These are phyloP conservation scores for Draba incana DNA, from an alignment of 345 rosid species.

Conservation along the genomic window DNA sequence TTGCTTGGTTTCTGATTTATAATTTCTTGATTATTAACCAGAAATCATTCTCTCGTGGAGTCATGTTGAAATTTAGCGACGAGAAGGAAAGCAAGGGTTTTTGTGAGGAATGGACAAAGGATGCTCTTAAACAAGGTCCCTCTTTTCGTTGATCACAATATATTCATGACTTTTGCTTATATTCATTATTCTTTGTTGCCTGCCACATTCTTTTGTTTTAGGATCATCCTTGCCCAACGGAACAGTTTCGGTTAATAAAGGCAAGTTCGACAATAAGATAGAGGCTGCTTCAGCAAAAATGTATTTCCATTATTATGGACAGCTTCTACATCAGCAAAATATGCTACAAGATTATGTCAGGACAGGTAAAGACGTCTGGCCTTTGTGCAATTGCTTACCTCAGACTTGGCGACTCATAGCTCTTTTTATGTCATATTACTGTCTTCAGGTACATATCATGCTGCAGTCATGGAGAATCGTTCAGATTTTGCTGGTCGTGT, in stretches of 20 bases:
- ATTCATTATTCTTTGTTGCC: conserved; percentile 5
- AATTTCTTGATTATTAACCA: conserved; percentile 48
- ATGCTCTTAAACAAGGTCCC: conserved; percentile 58
- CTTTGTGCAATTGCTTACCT: conserved; percentile 18
- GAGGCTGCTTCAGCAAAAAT: conserved; percentile 92
- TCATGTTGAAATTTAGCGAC: conserved; percentile 61
- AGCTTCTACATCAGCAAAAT: conserved; percentile 92
- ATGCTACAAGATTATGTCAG: conserved; percentile 98
- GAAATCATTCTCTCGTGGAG: conserved; percentile 67
- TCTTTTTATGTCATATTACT: conserved; percentile 8
- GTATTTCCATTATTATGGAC: conserved; percentile 97
- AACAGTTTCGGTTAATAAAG: conserved; percentile 45
- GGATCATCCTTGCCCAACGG: conserved; percentile 58
- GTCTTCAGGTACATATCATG: conserved; percentile 85
- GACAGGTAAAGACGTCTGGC: conserved; percentile 62
- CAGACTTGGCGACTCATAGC: background rate
- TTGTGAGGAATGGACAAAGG: conserved; percentile 72
- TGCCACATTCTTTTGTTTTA: conserved; percentile 40
- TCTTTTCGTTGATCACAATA: background rate
- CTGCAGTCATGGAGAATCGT: conserved; percentile 93
- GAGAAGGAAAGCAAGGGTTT: conserved; percentile 77
- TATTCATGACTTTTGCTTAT: conserved; percentile 1
- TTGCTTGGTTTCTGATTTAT: too few species aligned
- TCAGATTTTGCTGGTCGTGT: conserved; percentile 79
- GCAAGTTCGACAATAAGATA: conserved; percentile 89